Conservation (phyloP, 2,329 filamentous ascomycete genomes). For the Septoria linicola region DNA sequence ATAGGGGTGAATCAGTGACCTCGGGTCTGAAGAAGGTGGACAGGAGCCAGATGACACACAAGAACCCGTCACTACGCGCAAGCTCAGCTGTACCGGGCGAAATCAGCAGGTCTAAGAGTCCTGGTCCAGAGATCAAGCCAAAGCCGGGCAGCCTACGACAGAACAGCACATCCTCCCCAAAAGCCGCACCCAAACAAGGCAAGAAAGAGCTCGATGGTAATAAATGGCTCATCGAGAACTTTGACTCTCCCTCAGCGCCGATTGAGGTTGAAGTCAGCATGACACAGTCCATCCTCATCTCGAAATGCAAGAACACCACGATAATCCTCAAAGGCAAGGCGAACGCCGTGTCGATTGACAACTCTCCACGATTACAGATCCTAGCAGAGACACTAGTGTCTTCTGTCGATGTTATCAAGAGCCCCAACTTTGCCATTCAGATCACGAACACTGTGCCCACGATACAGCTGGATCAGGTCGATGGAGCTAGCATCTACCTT, state of each 20-base stretch:
- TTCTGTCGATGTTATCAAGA: slow-evolving; percentile 93
- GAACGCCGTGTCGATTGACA: slow-evolving; percentile 95
- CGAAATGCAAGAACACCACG: slow-evolving; percentile 85
- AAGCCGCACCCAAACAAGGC: slow-evolving; percentile 27
- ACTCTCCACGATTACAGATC: slow-evolving; percentile 78
- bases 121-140: slow-evolving; percentile 71
- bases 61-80: slow-evolving; percentile 84
- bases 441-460: slow-evolving; percentile 84
- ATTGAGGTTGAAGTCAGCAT: slow-evolving; percentile 80
- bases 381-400: slow-evolving; percentile 88
- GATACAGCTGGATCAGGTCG: slow-evolving; percentile 87
- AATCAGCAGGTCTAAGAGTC: slow-evolving; percentile 69
- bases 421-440: slow-evolving; percentile 80
- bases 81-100: slow-evolving; percentile 65
- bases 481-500: slow-evolving; percentile 84
- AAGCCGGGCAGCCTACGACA: slow-evolving; percentile 52
- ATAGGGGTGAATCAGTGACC: slow-evolving; percentile 85
- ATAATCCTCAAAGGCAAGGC: slow-evolving; percentile 89
- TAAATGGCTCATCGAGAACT: slow-evolving; percentile 97
- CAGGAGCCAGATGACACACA: slow-evolving; percentile 95
- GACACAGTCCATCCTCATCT: slow-evolving; percentile 87
- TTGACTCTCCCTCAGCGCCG: slow-evolving; percentile 69
- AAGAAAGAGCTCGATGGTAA: slow-evolving; percentile 60
- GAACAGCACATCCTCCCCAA: slow-evolving; percentile 37
- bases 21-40: slow-evolving; percentile 89